Evolutionary conservation across 257 asterid genomes (phyloP).

Genomic region (Anisodus tanguticus): DNA sequence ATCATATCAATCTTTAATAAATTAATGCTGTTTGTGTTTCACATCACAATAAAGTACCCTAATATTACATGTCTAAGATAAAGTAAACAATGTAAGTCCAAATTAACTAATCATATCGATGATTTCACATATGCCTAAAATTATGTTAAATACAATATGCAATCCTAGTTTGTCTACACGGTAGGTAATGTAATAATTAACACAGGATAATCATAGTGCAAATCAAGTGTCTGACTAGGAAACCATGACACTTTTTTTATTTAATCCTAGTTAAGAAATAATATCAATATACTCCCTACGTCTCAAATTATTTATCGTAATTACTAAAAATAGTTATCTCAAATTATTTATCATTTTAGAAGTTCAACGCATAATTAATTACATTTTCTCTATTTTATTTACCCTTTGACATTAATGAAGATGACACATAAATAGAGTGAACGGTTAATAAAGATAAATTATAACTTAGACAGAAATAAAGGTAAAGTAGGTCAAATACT

Average conservation of each 20-base stretch:
- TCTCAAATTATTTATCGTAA: too few species aligned
- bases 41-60: slow-evolving; percentile 11
- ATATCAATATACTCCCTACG: neutral
- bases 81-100: neutral
- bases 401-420: too few species aligned
- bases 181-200: slow-evolving; percentile 8
- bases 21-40: neutral
- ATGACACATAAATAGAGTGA: too few species aligned
- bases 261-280: neutral
- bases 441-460: too few species aligned
- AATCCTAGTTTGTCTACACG: slow-evolving; percentile 28
- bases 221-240: slow-evolving; percentile 27
- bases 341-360: too few species aligned
- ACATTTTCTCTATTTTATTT: too few species aligned
- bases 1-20: slow-evolving; percentile 3
- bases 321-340: too few species aligned
- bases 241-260: neutral
- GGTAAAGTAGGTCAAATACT: too few species aligned
- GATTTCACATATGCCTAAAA: slow-evolving; percentile 22
- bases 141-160: neutral
- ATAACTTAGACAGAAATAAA: too few species aligned
- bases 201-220: slow-evolving; percentile 21
- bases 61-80: neutral
- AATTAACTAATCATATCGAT: neutral
- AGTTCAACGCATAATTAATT: too few species aligned